Base-by-base conservation (phyloP, 768 basidiomycete species). In the Mycena maculata region DNA sequence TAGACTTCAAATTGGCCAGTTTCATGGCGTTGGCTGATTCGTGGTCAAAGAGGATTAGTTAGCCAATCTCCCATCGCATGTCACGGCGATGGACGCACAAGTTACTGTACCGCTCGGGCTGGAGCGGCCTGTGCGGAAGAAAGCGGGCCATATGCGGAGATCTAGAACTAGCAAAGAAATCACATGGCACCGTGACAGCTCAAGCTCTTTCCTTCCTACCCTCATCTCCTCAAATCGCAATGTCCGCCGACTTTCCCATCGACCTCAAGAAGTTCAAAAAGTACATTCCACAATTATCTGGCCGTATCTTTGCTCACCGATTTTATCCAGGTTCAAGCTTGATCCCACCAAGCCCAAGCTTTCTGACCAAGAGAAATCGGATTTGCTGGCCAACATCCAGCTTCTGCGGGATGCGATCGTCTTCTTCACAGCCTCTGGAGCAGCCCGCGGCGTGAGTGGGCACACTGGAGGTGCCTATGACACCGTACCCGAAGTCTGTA, bases 361-460 rank as follows among this genome's bases (percentile, higher is more conserved):
- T 49, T 84, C 89, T 0, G 74, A 76, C n/a, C 88, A 91, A 61
- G 85, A 96, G 75, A 89, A 84, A 72, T 71, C 82, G 4, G 80
- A 78, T 20, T 81, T 96, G 70, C 76, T 83, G 70, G 78, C 83
- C 59, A 96, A 96, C 78, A 92, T 95, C 72, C 88, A 91, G 75
- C 84, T 95, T 30, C 82, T 94, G 67, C 90, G 94, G 56, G 94
- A 95, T 88, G 89, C 85, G 9, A 93, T 96, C 69, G 89, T 96
- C 27, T 81, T 93, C 49, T 96, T 95, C 79, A 96, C 94, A 0
- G 90, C 94, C 7, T 91, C 92, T 10, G 94, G 92, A 58, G 88
- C 92, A 54, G 94, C 94, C 4, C 85, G 94, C 45, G 94, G 94
- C 53, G 92, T 94, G 45, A 92, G 92, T 71, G 94, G 94, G 36